Evolutionary conservation across 2,329 filamentous ascomycete species (phyloP).

Genomic region (Curvularia verruculosa): DNA sequence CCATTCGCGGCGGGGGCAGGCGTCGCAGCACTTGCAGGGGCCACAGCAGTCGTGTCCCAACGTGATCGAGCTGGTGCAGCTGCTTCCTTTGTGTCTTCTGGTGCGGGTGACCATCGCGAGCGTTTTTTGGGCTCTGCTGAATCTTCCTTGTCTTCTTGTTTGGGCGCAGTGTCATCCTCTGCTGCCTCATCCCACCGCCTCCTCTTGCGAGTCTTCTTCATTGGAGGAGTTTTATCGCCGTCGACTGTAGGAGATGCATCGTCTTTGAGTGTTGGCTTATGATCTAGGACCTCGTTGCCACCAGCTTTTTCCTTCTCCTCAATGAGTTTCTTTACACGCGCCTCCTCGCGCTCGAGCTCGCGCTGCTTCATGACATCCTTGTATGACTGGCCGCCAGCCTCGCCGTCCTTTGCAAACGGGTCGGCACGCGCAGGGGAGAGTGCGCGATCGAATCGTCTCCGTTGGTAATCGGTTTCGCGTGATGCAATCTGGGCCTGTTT

Average conservation of each 20-base stretch:
- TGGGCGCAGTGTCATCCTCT: conserved; percentile 43
- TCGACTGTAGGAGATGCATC: conserved; percentile 67
- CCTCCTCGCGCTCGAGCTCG: conserved; percentile 92
- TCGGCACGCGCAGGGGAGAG: conserved; percentile 86
- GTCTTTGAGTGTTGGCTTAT: conserved; percentile 75
- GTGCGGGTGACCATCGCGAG: conserved; percentile 80
- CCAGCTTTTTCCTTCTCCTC: conserved; percentile 72
- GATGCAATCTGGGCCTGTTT: conserved; percentile 89
- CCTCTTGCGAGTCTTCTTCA: conserved; percentile 69
- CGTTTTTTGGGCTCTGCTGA: conserved; percentile 55
- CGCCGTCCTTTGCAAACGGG: conserved; percentile 78
- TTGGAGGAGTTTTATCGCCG: conserved; percentile 71
- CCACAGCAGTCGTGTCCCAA: conserved; percentile 44
- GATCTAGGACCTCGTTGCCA: conserved; percentile 66
- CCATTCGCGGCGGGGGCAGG: conserved; percentile 35
- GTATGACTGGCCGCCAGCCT: conserved; percentile 79
- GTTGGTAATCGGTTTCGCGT: conserved; percentile 97
- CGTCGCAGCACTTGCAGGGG: conserved; percentile 29
- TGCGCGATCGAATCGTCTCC: conserved; percentile 83
- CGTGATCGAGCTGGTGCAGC: conserved; percentile 40
- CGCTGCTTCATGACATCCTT: conserved; percentile 88
- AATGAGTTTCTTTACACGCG: conserved; percentile 80
- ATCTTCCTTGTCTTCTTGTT: conserved; percentile 29
- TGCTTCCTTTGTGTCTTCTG: conserved; percentile 56
- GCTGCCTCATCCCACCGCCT: conserved; percentile 88